Percentiles rank a stretch among this genome's conserved stretches.
Conservation (phyloP, 306 rosid genomes). For the Cucurbita argyrosperma region DNA sequence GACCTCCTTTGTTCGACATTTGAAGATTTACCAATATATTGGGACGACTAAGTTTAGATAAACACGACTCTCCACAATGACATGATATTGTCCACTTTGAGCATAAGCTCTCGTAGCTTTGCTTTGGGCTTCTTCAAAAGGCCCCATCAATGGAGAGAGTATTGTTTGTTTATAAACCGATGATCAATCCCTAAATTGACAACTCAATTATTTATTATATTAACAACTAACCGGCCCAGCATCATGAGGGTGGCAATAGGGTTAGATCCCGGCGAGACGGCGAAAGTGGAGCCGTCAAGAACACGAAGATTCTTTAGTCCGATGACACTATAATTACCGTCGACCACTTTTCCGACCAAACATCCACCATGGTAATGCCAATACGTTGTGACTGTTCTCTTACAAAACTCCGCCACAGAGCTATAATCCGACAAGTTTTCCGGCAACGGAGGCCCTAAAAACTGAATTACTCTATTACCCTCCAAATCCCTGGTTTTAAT, state of each 20-base stretch:
- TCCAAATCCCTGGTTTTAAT: not conserved
- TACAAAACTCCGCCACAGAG: not conserved
- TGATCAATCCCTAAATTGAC: too few species aligned
- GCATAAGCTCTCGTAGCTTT: too few species aligned
- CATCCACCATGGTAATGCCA: slow-evolving; percentile 25
- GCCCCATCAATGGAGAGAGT: too few species aligned
- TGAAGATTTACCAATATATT: too few species aligned
- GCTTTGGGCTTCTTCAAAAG: too few species aligned
- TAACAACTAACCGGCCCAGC: slow-evolving; percentile 5
- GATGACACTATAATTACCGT: slow-evolving; percentile 3
- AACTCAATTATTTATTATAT: too few species aligned
- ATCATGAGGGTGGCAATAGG: slow-evolving; percentile 22
- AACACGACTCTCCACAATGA: too few species aligned
- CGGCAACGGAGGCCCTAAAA: not conserved
- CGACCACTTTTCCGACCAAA: slow-evolving; percentile 13
- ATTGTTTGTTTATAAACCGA: too few species aligned
- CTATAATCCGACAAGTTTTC: not conserved
- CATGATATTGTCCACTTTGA: too few species aligned
- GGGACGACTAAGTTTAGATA: too few species aligned
- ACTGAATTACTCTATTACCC: not conserved
- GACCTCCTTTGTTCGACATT: too few species aligned
- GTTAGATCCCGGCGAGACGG: slow-evolving; percentile 13
- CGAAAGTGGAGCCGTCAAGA: slow-evolving; percentile 9
- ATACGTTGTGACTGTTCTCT: not conserved
- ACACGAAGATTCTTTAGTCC: slow-evolving; percentile 9